A percentile compares a stretch with the other conserved stretches of the same genome.
These are phyloP conservation scores for Macrolepiota dolichaula DNA, from an alignment of 768 basidiomycete species.

Conservation along the genomic window DNA sequence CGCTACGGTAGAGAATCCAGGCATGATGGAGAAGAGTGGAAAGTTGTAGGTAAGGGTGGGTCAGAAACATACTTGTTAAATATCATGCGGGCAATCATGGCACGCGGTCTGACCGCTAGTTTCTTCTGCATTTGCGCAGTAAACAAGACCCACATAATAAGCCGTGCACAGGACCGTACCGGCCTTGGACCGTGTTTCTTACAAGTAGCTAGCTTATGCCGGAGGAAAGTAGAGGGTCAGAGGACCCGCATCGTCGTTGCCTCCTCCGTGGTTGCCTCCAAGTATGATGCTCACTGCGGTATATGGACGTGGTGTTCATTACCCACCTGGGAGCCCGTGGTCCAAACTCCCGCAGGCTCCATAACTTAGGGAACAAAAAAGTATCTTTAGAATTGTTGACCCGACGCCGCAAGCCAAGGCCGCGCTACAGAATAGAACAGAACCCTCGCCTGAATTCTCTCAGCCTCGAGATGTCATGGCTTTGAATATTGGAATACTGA, in stretches of 20 bases:
- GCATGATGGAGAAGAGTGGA: conserved; percentile 20
- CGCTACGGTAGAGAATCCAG: conserved; percentile 32
- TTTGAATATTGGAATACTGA: neutral
- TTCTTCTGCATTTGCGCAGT: neutral
- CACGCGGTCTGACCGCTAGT: neutral
- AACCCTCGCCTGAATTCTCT: neutral
- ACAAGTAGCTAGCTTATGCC: neutral
- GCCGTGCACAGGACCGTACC: neutral
- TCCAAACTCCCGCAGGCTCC: neutral
- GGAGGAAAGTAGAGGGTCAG: neutral
- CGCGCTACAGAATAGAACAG: neutral
- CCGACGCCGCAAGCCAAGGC: neutral
- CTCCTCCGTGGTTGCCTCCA: neutral
- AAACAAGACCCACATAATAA: neutral
- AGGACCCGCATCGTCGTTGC: neutral
- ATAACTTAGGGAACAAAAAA: neutral
- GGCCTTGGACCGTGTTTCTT: neutral
- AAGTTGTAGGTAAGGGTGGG: neutral
- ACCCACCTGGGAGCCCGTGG: neutral
- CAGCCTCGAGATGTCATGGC: neutral
- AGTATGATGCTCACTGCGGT: neutral
- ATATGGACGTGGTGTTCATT: neutral
- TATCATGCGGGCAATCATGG: neutral
- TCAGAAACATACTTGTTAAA: neutral
- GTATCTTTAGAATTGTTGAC: neutral